These are phyloP conservation scores for Cicer yamashitae DNA, from an alignment of 306 rosid genomes.

Conservation along the genomic window DNA sequence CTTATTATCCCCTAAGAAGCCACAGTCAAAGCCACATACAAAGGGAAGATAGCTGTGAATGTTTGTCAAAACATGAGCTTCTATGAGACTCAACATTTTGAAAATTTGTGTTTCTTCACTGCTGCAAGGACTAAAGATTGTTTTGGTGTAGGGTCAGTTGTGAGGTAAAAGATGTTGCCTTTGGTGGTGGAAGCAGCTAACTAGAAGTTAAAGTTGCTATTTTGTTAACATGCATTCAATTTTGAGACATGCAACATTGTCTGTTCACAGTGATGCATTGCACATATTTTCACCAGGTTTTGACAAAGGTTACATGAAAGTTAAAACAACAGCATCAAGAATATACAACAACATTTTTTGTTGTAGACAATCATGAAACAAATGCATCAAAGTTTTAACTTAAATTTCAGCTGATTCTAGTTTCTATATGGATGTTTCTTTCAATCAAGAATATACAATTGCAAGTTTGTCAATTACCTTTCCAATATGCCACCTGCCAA, in stretches of 20 bases:
- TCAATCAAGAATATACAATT: no score
- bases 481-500: not conserved
- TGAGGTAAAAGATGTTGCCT: conserved; percentile 31
- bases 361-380: conserved; percentile 39
- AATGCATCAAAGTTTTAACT: conserved; percentile 27
- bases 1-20: conserved; percentile 57
- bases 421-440: conserved; percentile 1
- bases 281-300: conserved; percentile 31
- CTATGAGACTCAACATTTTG: conserved; percentile 38
- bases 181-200: conserved; percentile 41
- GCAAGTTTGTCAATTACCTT: not conserved
- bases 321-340: conserved; percentile 31
- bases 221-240: conserved; percentile 42
- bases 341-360: conserved; percentile 37
- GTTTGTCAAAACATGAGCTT: conserved; percentile 13
- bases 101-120: conserved; percentile 39
- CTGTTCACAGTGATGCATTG: conserved; percentile 31
- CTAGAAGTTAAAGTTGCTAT: conserved; percentile 36
- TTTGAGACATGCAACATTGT: conserved; percentile 34
- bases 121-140: conserved; percentile 35
- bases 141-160: conserved; percentile 32
- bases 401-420: conserved; percentile 13
- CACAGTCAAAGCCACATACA: conserved; percentile 42
- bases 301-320: conserved; percentile 32
- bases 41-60: conserved; percentile 47